A percentile compares a stretch with the other conserved stretches of the same genome.
Conservation (phyloP, 1,139 yeast genomes). For the Maudiozyma humilis region DNA sequence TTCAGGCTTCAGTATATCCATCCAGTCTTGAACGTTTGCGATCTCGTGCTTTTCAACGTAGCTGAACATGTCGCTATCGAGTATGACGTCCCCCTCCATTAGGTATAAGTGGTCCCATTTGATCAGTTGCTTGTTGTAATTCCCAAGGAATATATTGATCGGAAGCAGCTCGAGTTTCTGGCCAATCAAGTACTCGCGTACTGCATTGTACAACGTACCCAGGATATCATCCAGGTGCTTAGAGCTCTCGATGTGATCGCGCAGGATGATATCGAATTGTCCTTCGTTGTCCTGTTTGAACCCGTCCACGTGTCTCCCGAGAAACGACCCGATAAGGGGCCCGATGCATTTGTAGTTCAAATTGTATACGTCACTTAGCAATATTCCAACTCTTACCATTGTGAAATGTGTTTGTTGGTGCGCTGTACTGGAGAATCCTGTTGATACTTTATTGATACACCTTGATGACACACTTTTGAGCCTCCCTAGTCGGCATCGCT, state of each 20-base stretch:
- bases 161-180: conserved; percentile 15
- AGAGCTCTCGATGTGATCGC: conserved; percentile 17
- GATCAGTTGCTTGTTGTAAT: conserved; percentile 10
- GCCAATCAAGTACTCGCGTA: conserved; percentile 21
- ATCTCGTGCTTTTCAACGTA: background rate
- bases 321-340: background rate
- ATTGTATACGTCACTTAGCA: conserved; percentile 30
- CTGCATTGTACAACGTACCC: conserved; percentile 24
- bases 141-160: conserved; percentile 23
- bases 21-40: background rate
- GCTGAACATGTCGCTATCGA: background rate
- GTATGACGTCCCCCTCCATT: conserved; percentile 8
- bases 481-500: no score
- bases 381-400: conserved; percentile 29
- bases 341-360: conserved; percentile 11
- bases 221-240: conserved; percentile 21
- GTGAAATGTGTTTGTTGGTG: no score
- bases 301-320: background rate
- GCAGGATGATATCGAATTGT: conserved; percentile 20
- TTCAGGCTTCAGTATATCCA: background rate
- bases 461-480: no score
- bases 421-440: no score
- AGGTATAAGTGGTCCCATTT: conserved; percentile 18
- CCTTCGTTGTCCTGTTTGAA: background rate
- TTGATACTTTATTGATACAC: no score